Conservation (phyloP, 2,329 filamentous ascomycete species). For the Beauveria pseudobassiana region DNA sequence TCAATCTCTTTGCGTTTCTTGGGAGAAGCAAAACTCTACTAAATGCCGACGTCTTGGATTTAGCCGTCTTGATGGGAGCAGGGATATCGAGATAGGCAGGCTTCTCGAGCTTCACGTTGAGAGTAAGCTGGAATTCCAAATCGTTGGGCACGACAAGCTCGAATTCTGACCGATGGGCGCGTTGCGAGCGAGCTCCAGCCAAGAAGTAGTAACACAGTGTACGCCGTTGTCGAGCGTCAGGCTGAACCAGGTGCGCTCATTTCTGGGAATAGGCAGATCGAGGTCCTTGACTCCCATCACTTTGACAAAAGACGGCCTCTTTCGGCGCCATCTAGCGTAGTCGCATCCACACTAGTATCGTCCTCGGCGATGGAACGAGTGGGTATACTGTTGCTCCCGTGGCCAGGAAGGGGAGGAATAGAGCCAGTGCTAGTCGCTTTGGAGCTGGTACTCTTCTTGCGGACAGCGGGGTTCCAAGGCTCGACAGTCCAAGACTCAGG, state of each 20-base stretch:
- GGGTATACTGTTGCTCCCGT: slow-evolving; percentile 65
- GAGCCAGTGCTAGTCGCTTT: slow-evolving; percentile 43
- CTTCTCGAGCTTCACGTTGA: slow-evolving; percentile 90
- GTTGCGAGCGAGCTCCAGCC: slow-evolving; percentile 84
- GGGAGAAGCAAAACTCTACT: slow-evolving; percentile 85
- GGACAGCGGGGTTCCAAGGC: slow-evolving; percentile 82
- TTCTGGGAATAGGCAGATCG: slow-evolving; percentile 81
- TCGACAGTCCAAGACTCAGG: slow-evolving; percentile 94
- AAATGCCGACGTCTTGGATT: slow-evolving; percentile 79
- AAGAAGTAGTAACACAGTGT: slow-evolving; percentile 94
- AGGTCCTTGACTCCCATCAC: slow-evolving; percentile 97
- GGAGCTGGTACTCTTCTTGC: slow-evolving; percentile 56
- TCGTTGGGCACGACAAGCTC: slow-evolving; percentile 96
- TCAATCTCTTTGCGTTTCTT: slow-evolving; percentile 97
- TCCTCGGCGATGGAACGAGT: slow-evolving; percentile 63
- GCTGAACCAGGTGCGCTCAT: slow-evolving; percentile 88
- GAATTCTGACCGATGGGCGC: slow-evolving; percentile 95
- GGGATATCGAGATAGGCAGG: slow-evolving; percentile 53
- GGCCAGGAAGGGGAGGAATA: slow-evolving; percentile 77
- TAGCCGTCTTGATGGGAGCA: slow-evolving; percentile 53
- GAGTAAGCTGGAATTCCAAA: slow-evolving; percentile 95
- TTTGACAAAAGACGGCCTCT: slow-evolving; percentile 88
- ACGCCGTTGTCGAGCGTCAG: slow-evolving; percentile 96
- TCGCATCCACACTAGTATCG: slow-evolving; percentile 48
- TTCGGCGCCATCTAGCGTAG: slow-evolving; percentile 72